Base-by-base conservation (phyloP, 129 eudicot species). In the Centaurea solstitialis region DNA sequence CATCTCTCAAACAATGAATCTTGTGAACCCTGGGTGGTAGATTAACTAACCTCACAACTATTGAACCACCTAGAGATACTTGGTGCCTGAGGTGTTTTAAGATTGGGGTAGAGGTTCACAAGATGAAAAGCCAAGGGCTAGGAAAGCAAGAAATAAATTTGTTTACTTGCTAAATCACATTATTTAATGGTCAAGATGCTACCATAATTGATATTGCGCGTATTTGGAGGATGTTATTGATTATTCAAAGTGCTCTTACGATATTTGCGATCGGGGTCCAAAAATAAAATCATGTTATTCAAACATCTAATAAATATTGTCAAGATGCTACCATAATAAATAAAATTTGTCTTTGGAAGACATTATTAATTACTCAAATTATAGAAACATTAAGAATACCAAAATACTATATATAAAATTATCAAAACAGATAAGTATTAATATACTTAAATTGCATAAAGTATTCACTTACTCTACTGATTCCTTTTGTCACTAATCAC, bases 251-350 rank as follows among this genome's bases (percentile, higher is more conserved):
- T 71, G 26, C 47, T 6, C 74, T 15, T 22, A 70, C n/a, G 23
- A 37, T 70, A 38, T 37, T 70, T 70, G 74, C 18, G 53, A 70
- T 70, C 28, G 74, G 74, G 50, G 65, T 57, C 65, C 65, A 57
- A 57, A 8, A 57, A 64, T 64, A 6, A 57, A 17, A 57, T 57
- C 6, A 22, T n/a, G 65, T n/a, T 57, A 57, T 57, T 57, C 65
- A 57, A 57, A 20, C 65, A 57, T 57, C 65, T 17, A 57, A 57
- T 57, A 50, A 15, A 4, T 47, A 47, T 47, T 47, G 59, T 47
- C 59, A 13, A 47, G 59, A 47, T 47, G 18, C 59, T 47, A 47
- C 59, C 59, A 47, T 47, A 12, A 47, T 50, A 57, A 57, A 7
- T 57, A 17, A 8, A 57, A 57, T 8, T n/a, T 15, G 62, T 33